These are phyloP conservation scores for Scalesia atractyloides DNA, from an alignment of 129 eudicot genomes.

Conservation along the genomic window DNA sequence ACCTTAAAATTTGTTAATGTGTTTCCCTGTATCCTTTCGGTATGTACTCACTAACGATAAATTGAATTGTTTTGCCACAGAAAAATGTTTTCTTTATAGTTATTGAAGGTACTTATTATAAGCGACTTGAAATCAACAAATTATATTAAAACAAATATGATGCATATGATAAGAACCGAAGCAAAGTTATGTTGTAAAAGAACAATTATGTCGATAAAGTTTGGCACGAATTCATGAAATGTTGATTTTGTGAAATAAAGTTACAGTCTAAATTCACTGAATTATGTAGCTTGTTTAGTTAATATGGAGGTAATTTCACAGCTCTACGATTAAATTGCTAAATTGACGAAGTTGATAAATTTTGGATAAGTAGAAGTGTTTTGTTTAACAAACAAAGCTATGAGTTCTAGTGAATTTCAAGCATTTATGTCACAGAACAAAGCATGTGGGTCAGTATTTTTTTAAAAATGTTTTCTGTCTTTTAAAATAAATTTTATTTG, in stretches of 20 bases:
- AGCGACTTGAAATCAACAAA: neutral
- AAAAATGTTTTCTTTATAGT: neutral
- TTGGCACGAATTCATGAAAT: neutral
- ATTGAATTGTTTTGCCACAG: slow-evolving; percentile 3
- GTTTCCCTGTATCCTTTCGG: neutral
- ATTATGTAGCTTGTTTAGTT: neutral
- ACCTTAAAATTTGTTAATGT: slow-evolving; percentile 3
- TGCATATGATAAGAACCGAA: neutral
- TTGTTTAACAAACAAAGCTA: neutral
- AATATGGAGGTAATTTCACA: neutral
- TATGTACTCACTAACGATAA: neutral
- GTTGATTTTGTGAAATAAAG: neutral
- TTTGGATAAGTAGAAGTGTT: neutral
- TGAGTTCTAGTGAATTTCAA: neutral
- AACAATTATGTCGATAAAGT: slow-evolving; percentile 6
- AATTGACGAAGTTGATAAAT: neutral
- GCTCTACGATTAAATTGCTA: slow-evolving; percentile 7
- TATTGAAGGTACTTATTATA: neutral
- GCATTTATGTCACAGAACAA: slow-evolving; percentile 1
- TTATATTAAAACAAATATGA: neutral
- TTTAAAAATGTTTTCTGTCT: neutral
- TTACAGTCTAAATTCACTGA: neutral
- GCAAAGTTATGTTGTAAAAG: slow-evolving; percentile 15
- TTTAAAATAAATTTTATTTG: neutral
- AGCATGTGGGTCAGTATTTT: neutral